Conservation (phyloP, 345 rosid genomes). For the Carallia brachiata region DNA sequence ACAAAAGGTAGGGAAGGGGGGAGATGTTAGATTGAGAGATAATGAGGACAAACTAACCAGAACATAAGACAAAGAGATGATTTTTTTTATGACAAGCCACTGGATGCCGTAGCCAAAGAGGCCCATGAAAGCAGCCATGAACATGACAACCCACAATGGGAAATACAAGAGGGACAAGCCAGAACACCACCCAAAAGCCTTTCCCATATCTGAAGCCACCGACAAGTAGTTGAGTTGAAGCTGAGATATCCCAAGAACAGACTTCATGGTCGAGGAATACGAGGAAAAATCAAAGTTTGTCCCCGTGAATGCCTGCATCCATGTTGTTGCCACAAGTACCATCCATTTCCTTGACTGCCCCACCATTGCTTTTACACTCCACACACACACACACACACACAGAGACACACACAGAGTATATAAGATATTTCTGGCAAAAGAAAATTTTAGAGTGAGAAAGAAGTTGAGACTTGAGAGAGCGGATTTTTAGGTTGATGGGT, state of each 20-base stretch:
- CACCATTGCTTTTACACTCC: constrained; percentile 27
- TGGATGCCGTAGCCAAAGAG: constrained; percentile 63
- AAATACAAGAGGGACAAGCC: constrained; percentile 51
- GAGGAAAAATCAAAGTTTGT: constrained; percentile 82
- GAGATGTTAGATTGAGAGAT: not conserved
- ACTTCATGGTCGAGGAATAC: constrained; percentile 57
- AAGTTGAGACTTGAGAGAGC: no score
- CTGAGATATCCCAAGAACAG: constrained; percentile 70
- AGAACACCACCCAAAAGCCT: constrained; percentile 74
- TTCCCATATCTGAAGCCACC: constrained; percentile 79
- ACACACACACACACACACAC: no score
- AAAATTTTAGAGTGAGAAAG: not conserved
- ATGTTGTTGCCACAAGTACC: constrained; percentile 56
- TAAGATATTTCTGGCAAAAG: not conserved
- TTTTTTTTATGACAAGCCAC: constrained; percentile 57
- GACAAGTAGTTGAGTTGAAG: constrained; percentile 62
- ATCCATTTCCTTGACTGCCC: constrained; percentile 69
- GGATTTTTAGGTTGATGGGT: not conserved
- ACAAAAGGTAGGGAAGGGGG: not conserved
- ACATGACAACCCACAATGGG: constrained; percentile 61
- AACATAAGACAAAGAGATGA: constrained; percentile 57
- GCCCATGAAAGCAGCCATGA: constrained; percentile 52
- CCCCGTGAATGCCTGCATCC: constrained; percentile 80
- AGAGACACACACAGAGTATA: no score
- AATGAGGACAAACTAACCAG: constrained; percentile 39